Evolutionary conservation across 78 protist species (phyloP).

Genomic region (Dictyostelium purpureum): DNA sequence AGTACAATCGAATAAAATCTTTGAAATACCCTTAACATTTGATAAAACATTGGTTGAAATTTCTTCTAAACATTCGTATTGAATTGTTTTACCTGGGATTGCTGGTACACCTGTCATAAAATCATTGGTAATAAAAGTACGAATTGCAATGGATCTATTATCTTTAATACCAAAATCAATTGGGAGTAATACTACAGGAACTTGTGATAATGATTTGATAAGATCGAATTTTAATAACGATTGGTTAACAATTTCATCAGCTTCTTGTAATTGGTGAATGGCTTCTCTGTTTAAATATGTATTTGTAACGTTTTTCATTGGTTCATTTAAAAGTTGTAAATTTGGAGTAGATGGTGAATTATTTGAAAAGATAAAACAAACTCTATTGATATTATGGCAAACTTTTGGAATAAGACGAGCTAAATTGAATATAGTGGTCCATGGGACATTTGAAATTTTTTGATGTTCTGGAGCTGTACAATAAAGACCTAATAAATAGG

Average conservation of each 20-base stretch:
- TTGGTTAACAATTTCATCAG: conserved; percentile 86
- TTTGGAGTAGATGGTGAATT: background rate
- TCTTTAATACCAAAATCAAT: conserved; percentile 64
- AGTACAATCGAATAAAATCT: conserved; percentile 92
- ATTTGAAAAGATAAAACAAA: conserved; percentile 75
- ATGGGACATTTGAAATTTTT: background rate
- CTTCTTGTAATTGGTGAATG: conserved; percentile 85
- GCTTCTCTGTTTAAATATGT: conserved; percentile 81
- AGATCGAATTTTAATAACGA: conserved; percentile 62
- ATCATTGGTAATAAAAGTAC: conserved; percentile 91
- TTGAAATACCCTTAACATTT: conserved; percentile 67
- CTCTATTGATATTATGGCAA: conserved; percentile 92
- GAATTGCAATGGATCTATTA: conserved; percentile 87
- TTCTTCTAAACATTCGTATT: conserved; percentile 54
- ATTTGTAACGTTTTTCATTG: conserved; percentile 74
- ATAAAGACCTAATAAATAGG: conserved; percentile 78
- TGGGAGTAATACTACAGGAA: conserved; percentile 89
- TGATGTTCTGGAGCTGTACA: background rate
- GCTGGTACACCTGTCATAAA: conserved; percentile 94
- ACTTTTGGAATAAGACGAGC: conserved; percentile 88
- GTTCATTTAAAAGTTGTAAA: background rate
- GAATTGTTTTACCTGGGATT: conserved; percentile 78
- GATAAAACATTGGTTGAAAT: conserved; percentile 41
- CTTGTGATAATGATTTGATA: conserved; percentile 83
- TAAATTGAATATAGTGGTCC: conserved; percentile 67